A percentile compares a stretch with the other conserved stretches of the same genome.
These are phyloP conservation scores for Vitis hybrid DNA, from an alignment of 177 flowering plant genomes.

Conservation along the genomic window DNA sequence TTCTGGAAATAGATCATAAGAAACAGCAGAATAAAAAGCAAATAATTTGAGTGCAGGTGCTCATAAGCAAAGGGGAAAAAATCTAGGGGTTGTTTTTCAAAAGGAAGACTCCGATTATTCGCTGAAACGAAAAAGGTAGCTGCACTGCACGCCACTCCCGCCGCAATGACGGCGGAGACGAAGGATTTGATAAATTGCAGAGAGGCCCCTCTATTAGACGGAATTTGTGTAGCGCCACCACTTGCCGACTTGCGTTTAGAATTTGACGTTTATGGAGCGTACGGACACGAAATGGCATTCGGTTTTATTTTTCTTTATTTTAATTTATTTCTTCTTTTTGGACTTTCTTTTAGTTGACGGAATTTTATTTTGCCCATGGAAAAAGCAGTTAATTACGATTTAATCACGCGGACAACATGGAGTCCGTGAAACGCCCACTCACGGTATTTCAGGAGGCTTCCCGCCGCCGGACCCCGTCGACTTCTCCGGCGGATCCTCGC, in stretches of 20 bases:
- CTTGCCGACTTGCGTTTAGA: background rate
- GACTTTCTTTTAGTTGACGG: no score
- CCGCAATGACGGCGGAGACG: conserved; percentile 59
- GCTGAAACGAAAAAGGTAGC: background rate
- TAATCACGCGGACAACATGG: conserved; percentile 5
- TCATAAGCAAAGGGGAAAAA: no score
- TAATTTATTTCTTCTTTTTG: background rate
- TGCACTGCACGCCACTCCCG: conserved; percentile 44
- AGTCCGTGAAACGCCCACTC: conserved; percentile 36
- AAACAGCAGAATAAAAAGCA: no score
- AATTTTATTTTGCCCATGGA: conserved; percentile 2
- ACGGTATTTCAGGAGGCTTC: conserved; percentile 57
- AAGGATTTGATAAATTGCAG: background rate
- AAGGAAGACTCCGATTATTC: background rate
- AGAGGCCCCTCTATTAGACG: background rate
- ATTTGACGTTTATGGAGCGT: background rate
- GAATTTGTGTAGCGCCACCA: background rate
- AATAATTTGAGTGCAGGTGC: no score
- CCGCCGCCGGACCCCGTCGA: conserved; percentile 46
- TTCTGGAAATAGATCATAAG: no score
- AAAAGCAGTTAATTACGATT: conserved; percentile 21
- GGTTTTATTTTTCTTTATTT: background rate
- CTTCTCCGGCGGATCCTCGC: conserved; percentile 64
- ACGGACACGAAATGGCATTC: conserved; percentile 8
- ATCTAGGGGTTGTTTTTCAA: background rate